These are phyloP conservation scores for Eucalyptus marginata DNA, from an alignment of 345 rosid genomes.

Conservation along the genomic window DNA sequence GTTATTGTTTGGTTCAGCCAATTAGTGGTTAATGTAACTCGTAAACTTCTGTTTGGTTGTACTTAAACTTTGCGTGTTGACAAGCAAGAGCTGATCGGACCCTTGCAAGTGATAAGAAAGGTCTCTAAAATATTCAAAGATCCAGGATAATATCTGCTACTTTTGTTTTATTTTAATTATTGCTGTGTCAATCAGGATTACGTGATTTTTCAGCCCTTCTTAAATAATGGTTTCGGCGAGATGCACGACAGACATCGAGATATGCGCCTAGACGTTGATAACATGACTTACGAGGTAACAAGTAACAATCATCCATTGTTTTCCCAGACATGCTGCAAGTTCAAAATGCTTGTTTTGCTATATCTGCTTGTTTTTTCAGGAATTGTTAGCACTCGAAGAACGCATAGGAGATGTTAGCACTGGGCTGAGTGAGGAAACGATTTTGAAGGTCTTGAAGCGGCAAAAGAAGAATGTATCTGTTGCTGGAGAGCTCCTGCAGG, in stretches of 20 bases:
- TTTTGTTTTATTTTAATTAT: not conserved
- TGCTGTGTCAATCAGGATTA: constrained; percentile 41
- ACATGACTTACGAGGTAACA: constrained; percentile 94
- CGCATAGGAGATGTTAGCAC: constrained; percentile 85
- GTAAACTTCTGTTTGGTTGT: not conserved
- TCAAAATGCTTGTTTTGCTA: not conserved
- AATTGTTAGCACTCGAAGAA: constrained; percentile 81
- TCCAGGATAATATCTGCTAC: not conserved
- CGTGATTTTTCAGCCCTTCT: constrained; percentile 67
- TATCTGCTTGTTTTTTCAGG: constrained; percentile 22
- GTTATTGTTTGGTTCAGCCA: not conserved
- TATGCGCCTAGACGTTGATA: constrained; percentile 92
- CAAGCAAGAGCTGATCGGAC: not conserved
- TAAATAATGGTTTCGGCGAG: constrained; percentile 60
- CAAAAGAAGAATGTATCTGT: constrained; percentile 19
- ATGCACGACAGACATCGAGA: constrained; percentile 82
- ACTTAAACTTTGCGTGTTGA: not conserved
- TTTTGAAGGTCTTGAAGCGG: constrained; percentile 39
- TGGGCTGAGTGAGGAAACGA: constrained; percentile 68
- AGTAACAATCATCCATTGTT: not conserved
- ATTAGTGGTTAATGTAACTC: not conserved
- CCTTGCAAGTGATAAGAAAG: not conserved
- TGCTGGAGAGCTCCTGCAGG: constrained; percentile 10
- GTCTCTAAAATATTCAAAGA: not conserved
- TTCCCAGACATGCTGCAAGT: not conserved